Evolutionary conservation across 257 asterid species (phyloP).

Genomic region (Cynanchum wilfordii): DNA sequence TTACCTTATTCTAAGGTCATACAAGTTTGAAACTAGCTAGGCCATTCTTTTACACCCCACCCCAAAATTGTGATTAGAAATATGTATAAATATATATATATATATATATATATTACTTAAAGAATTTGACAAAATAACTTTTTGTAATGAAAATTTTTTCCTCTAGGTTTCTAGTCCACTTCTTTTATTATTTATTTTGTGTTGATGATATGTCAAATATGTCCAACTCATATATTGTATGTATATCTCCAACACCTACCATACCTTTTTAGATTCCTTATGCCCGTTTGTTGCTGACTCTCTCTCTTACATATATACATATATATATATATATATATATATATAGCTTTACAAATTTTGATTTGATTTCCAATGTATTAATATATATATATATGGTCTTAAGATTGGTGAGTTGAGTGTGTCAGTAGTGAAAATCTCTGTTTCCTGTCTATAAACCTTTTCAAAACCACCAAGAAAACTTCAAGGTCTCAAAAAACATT

Average conservation of each 20-base stretch:
- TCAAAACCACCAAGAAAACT: neutral
- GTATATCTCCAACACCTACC: neutral
- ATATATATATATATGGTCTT: neutral
- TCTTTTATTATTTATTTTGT: too few relatives aligned
- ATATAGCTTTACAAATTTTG: too few relatives aligned
- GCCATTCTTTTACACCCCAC: too few relatives aligned
- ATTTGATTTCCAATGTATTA: too few relatives aligned
- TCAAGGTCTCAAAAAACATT: neutral
- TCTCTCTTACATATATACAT: too few relatives aligned
- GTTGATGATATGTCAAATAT: neutral
- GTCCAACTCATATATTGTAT: neutral
- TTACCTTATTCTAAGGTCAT: neutral
- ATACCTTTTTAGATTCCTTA: neutral
- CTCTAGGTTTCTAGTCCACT: constrained; percentile 2
- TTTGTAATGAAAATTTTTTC: neutral
- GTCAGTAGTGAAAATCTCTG: constrained; percentile 6
- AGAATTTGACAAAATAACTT: neutral
- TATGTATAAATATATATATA: too few relatives aligned
- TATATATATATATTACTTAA: neutral
- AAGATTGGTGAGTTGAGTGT: constrained; percentile 4
- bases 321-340: too few relatives aligned
- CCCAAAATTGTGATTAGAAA: too few relatives aligned
- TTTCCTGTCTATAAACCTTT: neutral
- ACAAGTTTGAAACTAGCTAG: constrained; percentile 1
- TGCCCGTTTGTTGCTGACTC: neutral